Evolutionary conservation across 2,329 filamentous ascomycete species (phyloP).

Genomic region (Incumbomyces lentus): DNA sequence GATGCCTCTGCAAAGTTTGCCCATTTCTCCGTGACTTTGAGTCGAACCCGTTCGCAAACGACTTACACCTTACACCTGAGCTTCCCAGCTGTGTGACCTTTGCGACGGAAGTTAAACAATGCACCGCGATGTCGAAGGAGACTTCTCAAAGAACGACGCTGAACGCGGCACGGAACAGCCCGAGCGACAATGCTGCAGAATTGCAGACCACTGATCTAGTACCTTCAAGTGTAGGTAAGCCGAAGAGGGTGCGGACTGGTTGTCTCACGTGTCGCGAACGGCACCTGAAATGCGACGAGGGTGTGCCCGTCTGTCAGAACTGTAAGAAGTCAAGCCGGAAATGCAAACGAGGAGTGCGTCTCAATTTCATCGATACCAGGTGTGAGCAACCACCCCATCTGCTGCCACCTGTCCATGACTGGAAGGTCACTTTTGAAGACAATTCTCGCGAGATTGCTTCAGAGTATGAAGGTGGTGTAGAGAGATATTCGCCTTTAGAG

Average conservation of each 20-base stretch:
- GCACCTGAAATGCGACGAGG: constrained; percentile 86
- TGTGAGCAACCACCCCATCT: constrained; percentile 52
- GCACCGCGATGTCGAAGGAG: constrained; percentile 13
- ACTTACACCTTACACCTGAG: background rate
- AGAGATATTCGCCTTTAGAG: constrained; percentile 55
- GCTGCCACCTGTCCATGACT: constrained; percentile 52
- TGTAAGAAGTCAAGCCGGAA: constrained; percentile 77
- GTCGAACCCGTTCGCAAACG: no score
- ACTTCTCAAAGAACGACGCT: constrained; percentile 18
- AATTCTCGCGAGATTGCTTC: constrained; percentile 84
- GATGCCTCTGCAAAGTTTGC: no score
- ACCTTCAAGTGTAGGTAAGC: constrained; percentile 39
- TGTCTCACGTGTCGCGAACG: constrained; percentile 83
- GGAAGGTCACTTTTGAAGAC: constrained; percentile 70
- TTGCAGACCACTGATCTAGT: constrained; percentile 9
- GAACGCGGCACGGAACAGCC: constrained; percentile 15
- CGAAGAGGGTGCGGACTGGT: constrained; percentile 80
- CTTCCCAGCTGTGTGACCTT: no score
- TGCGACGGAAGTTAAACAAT: constrained; percentile 12
- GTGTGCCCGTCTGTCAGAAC: constrained; percentile 56
- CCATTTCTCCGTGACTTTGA: no score
- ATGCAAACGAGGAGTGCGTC: constrained; percentile 73
- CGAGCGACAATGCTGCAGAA: constrained; percentile 9
- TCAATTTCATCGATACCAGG: constrained; percentile 86
- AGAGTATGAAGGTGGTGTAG: constrained; percentile 71